Conservation (phyloP, 2,329 filamentous ascomycete species). For the Fusarium sambucinum region DNA sequence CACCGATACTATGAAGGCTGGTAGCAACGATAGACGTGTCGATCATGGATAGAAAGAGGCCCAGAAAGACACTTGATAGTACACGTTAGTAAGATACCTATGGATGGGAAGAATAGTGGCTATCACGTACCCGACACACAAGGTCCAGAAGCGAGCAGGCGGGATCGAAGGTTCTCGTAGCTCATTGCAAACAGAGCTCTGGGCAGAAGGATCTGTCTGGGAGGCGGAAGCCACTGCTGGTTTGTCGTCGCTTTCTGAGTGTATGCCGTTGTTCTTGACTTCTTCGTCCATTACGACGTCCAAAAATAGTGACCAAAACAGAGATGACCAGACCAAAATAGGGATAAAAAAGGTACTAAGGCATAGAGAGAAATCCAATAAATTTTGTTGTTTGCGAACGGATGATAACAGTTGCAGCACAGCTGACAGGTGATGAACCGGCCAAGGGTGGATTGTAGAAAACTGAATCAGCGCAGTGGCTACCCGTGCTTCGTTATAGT, state of each 20-base stretch:
- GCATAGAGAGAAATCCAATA: not conserved
- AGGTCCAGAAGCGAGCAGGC: constrained; percentile 50
- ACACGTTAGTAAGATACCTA: constrained; percentile 1
- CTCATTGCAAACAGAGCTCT: constrained; percentile 3
- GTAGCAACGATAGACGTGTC: constrained; percentile 72
- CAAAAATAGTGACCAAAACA: not conserved
- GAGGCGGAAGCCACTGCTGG: not conserved
- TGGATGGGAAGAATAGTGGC: not conserved
- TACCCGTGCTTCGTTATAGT: not conserved
- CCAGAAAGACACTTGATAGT: constrained; percentile 59
- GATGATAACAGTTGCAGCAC: not conserved
- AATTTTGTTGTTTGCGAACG: not conserved
- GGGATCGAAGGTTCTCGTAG: constrained; percentile 41
- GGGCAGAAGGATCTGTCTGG: not conserved
- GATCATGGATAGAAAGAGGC: constrained; percentile 69
- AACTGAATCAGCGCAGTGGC: not conserved
- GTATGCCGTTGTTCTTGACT: not conserved
- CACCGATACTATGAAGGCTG: constrained; percentile 66
- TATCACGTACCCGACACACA: constrained; percentile 51
- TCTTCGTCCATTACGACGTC: constrained; percentile 5
- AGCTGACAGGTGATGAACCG: constrained; percentile 9
- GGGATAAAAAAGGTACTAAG: not conserved
- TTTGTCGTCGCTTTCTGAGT: not conserved
- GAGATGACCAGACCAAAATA: not conserved
- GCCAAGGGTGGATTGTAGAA: not conserved